Evolutionary conservation across 306 rosid genomes (phyloP), one percentile per base, ranked within the genome.

Genomic region (Calophaca sinica): DNA sequence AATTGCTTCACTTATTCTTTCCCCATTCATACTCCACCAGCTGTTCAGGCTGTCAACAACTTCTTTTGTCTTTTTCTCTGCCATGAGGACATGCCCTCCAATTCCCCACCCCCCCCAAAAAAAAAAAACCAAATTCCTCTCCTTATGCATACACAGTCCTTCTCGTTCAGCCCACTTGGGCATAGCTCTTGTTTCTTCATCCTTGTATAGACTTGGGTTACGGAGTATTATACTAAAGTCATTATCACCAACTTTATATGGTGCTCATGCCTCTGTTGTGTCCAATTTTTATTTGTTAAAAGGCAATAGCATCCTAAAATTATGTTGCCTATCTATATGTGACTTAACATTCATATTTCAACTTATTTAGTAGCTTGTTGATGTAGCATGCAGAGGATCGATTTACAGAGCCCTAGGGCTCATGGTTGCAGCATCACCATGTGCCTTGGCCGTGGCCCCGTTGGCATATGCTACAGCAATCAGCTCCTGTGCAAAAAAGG

Each of bases 401-500:
- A 76, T 92, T 80, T 94, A 94, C 80, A 85, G 99, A 83, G 99
- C 99, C 41, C 83, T 94, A 77, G 98, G 92, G 60, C 96, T 94
- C 77, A 92, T 94, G 99, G 96, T 94, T 74, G 99, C 98, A 68
- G 99, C 98, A 46, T 94, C 97, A 68, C 99, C 99, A 29, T 94
- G 98, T 86, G 98, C 98, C 69, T 85, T 94, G 86, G 99, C 99
- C 59, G 99, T 88, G 72, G 96, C 99, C 78, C 99, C 99, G 44
- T 81, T 94, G 88, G 96, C 92, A 58, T 90, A 94, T 75, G 99
- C 99, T 72, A 92, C 84, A 83, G 99, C 99, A 74, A 90, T 94
- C 76, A 92, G 99, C 71, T 86, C 99, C 62, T 92, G 96, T 45
- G 99, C 97, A 33, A 92, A 69, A 75, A 90, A 92, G 99, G 99